Conservation (phyloP, 208 protist genomes). For the Porcisia hertigi region DNA sequence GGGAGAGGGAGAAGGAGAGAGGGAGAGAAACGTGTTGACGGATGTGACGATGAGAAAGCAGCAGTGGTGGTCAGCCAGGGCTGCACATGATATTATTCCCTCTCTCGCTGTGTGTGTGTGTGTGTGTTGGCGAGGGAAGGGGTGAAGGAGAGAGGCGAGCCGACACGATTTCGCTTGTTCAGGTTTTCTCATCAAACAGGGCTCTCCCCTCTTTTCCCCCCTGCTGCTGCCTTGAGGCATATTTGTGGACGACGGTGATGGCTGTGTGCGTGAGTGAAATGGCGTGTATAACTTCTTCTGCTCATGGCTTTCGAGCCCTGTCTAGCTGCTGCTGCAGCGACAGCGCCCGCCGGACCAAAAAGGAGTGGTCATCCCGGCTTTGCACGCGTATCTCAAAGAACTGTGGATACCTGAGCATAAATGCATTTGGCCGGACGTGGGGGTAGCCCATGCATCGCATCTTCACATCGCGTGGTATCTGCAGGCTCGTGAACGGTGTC, state of each 20-base stretch:
- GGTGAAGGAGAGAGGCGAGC: neutral
- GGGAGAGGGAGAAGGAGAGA: neutral
- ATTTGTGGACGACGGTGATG: too few species aligned
- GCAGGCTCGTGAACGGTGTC: slow-evolving; percentile 34
- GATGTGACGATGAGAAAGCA: neutral
- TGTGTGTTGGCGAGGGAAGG: neutral
- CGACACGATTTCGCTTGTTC: neutral
- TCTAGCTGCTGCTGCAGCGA: slow-evolving; percentile 37
- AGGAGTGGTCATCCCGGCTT: slow-evolving; percentile 17
- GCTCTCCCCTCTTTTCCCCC: neutral
- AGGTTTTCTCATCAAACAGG: neutral
- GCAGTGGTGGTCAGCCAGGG: neutral
- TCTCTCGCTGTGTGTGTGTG: slow-evolving; percentile 1
- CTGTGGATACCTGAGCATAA: slow-evolving; percentile 57
- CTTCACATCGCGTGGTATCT: slow-evolving; percentile 56
- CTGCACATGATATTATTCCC: neutral
- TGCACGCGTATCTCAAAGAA: slow-evolving; percentile 68
- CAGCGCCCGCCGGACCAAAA: slow-evolving; percentile 54
- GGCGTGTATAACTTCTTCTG: neutral
- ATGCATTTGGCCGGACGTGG: slow-evolving; percentile 24
- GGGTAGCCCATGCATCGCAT: slow-evolving; percentile 67
- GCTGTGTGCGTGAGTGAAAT: too few species aligned
- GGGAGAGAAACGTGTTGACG: neutral
- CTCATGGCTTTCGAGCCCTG: neutral
- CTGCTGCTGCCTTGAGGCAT: too few species aligned